These are phyloP conservation scores for Penicillium taxi DNA, from an alignment of 495 filamentous ascomycete genomes.

Conservation along the genomic window DNA sequence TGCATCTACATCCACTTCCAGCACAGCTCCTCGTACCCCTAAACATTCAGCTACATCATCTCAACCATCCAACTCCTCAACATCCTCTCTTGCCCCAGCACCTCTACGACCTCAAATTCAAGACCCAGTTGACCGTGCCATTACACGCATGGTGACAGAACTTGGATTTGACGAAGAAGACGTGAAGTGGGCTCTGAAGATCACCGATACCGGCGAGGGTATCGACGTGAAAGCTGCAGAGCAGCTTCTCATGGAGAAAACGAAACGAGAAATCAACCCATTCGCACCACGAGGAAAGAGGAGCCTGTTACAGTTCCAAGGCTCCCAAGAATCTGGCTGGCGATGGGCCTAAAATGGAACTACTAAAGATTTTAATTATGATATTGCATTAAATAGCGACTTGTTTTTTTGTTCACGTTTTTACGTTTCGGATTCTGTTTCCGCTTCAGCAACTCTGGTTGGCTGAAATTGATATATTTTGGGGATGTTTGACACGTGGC, in stretches of 20 bases:
- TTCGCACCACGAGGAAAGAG: slow-evolving; percentile 6
- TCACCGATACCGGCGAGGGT: slow-evolving; percentile 45
- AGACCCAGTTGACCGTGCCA: slow-evolving; percentile 46
- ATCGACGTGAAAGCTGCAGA: slow-evolving; percentile 42
- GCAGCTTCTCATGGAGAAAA: slow-evolving; percentile 36
- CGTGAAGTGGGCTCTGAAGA: slow-evolving; percentile 45
- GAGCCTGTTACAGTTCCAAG: slow-evolving; percentile 24
- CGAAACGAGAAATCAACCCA: slow-evolving; percentile 19
- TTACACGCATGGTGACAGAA: slow-evolving; percentile 38
- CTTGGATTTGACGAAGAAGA: slow-evolving; percentile 42
- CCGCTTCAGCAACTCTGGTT: no score
- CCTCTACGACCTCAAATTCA: slow-evolving; percentile 35
- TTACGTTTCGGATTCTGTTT: no score
- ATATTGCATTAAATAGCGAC: no score
- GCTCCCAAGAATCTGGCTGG: slow-evolving; percentile 29
- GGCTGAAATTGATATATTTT: no score
- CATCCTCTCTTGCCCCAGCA: slow-evolving; percentile 9
- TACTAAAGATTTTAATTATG: no score
- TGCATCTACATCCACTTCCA: slow-evolving; percentile 8
- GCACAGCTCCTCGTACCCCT: slow-evolving; percentile 1
- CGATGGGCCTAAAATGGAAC: slow-evolving; percentile 37
- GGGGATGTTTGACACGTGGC: no score
- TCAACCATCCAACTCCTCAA: background rate
- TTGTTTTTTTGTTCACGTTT: no score
- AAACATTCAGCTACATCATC: background rate